These are phyloP conservation scores for Daldinia bambusicola DNA, from an alignment of 495 filamentous ascomycete species.

Conservation along the genomic window DNA sequence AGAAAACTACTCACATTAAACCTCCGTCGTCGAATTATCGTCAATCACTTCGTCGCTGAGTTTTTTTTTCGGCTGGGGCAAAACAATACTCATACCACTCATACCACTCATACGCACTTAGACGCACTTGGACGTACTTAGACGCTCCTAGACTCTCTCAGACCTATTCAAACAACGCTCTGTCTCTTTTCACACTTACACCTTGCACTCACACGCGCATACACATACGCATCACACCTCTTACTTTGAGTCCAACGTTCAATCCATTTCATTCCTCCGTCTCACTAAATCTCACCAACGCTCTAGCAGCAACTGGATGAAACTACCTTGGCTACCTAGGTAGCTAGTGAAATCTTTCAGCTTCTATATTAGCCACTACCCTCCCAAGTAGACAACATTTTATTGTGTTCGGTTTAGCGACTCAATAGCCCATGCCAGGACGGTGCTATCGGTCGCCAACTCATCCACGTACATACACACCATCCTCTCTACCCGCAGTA, in stretches of 20 bases:
- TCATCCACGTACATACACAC: constrained; percentile 29
- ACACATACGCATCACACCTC: constrained; percentile 9
- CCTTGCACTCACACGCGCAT: background rate
- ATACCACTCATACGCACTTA: background rate
- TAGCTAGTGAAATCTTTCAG: constrained; percentile 40
- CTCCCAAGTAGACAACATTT: constrained; percentile 25
- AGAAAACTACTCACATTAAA: background rate
- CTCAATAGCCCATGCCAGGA: constrained; percentile 41
- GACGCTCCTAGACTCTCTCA: background rate
- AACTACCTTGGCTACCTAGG: constrained; percentile 16
- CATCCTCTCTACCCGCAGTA: constrained; percentile 34
- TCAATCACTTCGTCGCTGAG: constrained; percentile 10
- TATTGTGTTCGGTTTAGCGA: constrained; percentile 38
- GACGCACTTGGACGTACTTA: background rate
- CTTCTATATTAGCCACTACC: constrained; percentile 37
- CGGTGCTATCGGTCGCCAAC: constrained; percentile 35
- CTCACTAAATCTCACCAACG: constrained; percentile 31
- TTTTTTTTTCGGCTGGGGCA: background rate
- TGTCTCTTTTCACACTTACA: background rate
- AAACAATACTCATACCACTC: too few species aligned
- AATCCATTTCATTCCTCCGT: constrained; percentile 22
- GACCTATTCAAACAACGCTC: background rate
- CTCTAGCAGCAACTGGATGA: constrained; percentile 26
- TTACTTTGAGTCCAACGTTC: constrained; percentile 7
- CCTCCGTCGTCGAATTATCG: background rate